Conservation (phyloP, 2,329 filamentous ascomycete species). For the Lecanoromycetidae sp. region DNA sequence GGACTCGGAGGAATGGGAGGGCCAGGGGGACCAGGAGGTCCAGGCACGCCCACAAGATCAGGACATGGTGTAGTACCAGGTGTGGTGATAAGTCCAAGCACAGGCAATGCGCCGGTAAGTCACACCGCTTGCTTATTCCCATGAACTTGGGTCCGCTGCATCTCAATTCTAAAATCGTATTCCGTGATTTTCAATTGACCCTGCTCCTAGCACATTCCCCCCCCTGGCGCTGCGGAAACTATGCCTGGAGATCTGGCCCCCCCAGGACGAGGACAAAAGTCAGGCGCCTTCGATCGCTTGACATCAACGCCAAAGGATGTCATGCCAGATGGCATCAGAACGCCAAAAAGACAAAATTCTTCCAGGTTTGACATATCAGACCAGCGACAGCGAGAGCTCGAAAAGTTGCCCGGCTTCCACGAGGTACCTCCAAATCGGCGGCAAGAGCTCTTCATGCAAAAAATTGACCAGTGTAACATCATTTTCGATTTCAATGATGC, state of each 20-base stretch:
- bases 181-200: too few relatives aligned
- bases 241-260: slow-evolving; percentile 96
- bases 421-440: slow-evolving; percentile 90
- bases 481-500: slow-evolving; percentile 99
- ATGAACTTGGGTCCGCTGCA: too few relatives aligned
- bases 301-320: slow-evolving; percentile 94
- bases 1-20: slow-evolving; percentile 23
- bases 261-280: slow-evolving; percentile 83
- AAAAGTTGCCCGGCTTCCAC: slow-evolving; percentile 95
- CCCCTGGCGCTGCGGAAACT: slow-evolving; percentile 85
- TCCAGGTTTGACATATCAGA: slow-evolving; percentile 97
- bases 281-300: slow-evolving; percentile 72
- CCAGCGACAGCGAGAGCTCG: slow-evolving; percentile 73
- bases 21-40: slow-evolving; percentile 36
- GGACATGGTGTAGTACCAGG: slow-evolving; percentile 60
- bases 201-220: slow-evolving; percentile 59
- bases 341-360: slow-evolving; percentile 91
- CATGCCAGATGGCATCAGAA: slow-evolving; percentile 85
- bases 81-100: slow-evolving; percentile 88
- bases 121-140: not conserved
- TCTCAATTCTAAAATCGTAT: too few relatives aligned
- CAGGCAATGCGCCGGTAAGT: slow-evolving; percentile 45
- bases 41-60: slow-evolving; percentile 51
- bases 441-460: slow-evolving; percentile 98
- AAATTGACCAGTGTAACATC: slow-evolving; percentile 99